Conservation (phyloP, 2,329 filamentous ascomycete species). For the Fusarium pseudocircinatum region DNA sequence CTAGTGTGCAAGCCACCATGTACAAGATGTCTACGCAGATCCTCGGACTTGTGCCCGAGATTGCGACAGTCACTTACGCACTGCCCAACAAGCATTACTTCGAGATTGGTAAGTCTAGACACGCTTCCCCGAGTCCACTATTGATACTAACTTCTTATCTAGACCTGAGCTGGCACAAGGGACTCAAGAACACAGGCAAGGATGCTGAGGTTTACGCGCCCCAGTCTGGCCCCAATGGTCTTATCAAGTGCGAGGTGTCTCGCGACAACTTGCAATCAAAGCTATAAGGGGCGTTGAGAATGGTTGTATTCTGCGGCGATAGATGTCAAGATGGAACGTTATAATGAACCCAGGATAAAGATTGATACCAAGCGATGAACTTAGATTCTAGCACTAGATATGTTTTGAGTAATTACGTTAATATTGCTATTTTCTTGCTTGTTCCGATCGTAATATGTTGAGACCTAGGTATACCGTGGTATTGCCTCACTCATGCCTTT, state of each 20-base stretch:
- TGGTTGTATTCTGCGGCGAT: constrained; percentile 7
- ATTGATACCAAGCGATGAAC: constrained; percentile 33
- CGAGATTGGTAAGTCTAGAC: constrained; percentile 76
- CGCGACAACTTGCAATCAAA: constrained; percentile 53
- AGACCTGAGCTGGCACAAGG: constrained; percentile 98
- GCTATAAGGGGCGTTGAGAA: constrained; percentile 3
- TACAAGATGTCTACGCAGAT: constrained; percentile 98
- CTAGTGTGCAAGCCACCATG: constrained; percentile 97
- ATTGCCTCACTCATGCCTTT: neutral
- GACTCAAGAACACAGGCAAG: constrained; percentile 91
- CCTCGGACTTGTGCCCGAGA: constrained; percentile 75
- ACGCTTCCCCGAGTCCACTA: neutral
- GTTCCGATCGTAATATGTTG: neutral
- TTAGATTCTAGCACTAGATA: constrained; percentile 13
- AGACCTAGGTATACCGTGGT: too few relatives aligned
- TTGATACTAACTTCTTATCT: constrained; percentile 32
- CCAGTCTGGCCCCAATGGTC: constrained; percentile 90
- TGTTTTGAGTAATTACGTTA: neutral
- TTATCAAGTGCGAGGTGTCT: constrained; percentile 92
- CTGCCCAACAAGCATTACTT: constrained; percentile 99
- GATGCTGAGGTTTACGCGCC: constrained; percentile 96
- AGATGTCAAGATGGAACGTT: constrained; percentile 27
- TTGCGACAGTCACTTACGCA: constrained; percentile 80
- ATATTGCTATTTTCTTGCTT: neutral
- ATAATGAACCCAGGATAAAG: constrained; percentile 23